phyloP scores from a whole-genome alignment of 2,329 filamentous ascomycete genomes.

The Rhinocladiella similis region DNA sequence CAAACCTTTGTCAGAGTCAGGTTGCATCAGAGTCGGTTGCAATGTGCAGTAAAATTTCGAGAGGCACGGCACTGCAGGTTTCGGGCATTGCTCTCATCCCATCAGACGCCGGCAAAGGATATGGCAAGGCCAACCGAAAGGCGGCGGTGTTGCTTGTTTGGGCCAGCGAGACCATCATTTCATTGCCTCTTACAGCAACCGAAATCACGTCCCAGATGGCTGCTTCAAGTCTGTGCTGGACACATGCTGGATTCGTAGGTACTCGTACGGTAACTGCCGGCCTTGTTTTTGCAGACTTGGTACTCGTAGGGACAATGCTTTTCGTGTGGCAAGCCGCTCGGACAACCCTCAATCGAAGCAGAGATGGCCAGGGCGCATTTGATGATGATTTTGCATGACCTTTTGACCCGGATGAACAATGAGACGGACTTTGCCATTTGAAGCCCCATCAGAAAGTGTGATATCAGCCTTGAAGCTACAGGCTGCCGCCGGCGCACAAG shows the following conservation, averaged over 20 bases:
- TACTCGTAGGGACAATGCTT: too few relatives aligned
- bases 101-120: not conserved
- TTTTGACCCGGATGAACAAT: too few relatives aligned
- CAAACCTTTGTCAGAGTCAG: conserved; percentile 9
- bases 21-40: conserved; percentile 12
- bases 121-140: not conserved
- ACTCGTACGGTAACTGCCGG: not conserved
- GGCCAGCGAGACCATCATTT: not conserved
- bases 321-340: too few relatives aligned
- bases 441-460: too few relatives aligned
- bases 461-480: too few relatives aligned
- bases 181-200: conserved; percentile 3
- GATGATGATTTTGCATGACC: too few relatives aligned
- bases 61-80: not conserved
- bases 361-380: too few relatives aligned
- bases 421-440: too few relatives aligned
- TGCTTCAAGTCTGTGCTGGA: not conserved
- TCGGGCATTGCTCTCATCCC: not conserved
- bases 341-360: too few relatives aligned
- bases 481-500: too few relatives aligned
- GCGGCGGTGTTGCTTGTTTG: conserved; percentile 16
- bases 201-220: not conserved
- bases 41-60: not conserved
- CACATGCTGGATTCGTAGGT: not conserved
- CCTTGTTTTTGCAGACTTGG: too few relatives aligned